Percentiles rank a stretch among this genome's conserved stretches.
Evolutionary conservation across 1,284 basidiomycete species (phyloP).

Genomic region (Porphyrellus sp.): DNA sequence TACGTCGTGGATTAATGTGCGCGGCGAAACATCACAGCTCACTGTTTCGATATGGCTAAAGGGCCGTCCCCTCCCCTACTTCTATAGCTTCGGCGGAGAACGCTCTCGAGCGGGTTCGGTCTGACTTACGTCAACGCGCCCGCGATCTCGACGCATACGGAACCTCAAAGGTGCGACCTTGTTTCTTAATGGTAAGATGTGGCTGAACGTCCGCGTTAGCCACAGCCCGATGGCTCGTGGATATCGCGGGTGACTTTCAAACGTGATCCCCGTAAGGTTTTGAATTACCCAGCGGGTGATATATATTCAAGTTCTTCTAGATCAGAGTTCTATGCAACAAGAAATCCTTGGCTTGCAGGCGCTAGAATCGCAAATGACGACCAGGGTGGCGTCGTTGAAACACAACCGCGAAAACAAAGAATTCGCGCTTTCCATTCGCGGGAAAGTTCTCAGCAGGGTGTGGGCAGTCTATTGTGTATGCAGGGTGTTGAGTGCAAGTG

Average conservation of each 20-base stretch:
- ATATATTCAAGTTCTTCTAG: constrained; percentile 14
- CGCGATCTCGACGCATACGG: constrained; percentile 26
- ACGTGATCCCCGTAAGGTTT: constrained; percentile 32
- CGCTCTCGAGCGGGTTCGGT: constrained; percentile 33
- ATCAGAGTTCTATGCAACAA: constrained; percentile 36
- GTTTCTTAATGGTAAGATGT: constrained; percentile 4
- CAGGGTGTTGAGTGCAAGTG: constrained; percentile 61
- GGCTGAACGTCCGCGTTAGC: constrained; percentile 20
- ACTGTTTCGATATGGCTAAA: constrained; percentile 19
- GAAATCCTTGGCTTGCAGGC: constrained; percentile 65
- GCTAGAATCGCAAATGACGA: constrained; percentile 66
- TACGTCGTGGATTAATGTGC: constrained; percentile 24
- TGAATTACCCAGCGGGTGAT: not conserved
- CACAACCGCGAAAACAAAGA: constrained; percentile 46
- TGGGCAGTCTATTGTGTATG: constrained; percentile 70
- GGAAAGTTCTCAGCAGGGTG: constrained; percentile 46
- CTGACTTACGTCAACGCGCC: constrained; percentile 32
- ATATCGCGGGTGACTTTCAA: constrained; percentile 32
- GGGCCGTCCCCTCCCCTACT: constrained; percentile 22
- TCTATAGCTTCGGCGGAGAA: constrained; percentile 34
- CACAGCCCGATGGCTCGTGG: constrained; percentile 29
- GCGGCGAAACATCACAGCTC: constrained; percentile 3
- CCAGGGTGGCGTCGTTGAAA: constrained; percentile 51
- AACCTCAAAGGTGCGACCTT: constrained; percentile 26
- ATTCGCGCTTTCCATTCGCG: constrained; percentile 55